Evolutionary conservation across 73 alveolate genomes (phyloP), one percentile per base, ranked within the genome.

Genomic region (Paramecium caudatum): DNA sequence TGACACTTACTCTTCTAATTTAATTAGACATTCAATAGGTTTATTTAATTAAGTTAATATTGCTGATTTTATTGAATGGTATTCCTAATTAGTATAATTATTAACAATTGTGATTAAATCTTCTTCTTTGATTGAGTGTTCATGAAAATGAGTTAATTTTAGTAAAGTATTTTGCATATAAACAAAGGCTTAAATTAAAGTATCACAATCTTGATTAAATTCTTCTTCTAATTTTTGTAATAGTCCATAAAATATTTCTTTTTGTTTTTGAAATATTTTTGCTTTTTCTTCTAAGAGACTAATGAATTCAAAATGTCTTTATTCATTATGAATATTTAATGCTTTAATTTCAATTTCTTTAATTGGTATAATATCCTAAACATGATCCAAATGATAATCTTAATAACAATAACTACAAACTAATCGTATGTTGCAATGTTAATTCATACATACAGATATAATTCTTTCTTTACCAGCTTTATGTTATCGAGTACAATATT

Each of bases 211-310:
- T 5, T 23, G 30, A 55, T 55, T 55, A 23, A 55, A 55, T 55
- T 55, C 80, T 55, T 37, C 80, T 23, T 55, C 80, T 23, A 55
- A 55, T 19, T 55, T 3, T 10, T 37, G 30, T 27, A 55, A 9
- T 10, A 27, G 30, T 7, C 30, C 80, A 23, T 55, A 43, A 9
- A 55, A 55, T 55, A 27, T 55, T 16, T 55, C 30, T 55, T 55
- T 55, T 23, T 27, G 30, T 27, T 27, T 55, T 27, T 55, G 30
- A 19, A 55, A 55, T 10, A 55, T 55, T 23, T 55, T 55, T 55
- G 80, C 80, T 55, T 55, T 55, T 55, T 55, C 80, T 27, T 55
- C 80, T 23, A 55, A 27, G 5, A 55, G 30, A 55, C 80, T 55
- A 55, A 55, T 55, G 30, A 55, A 55, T 55, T 55, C 80, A 21